Base-by-base conservation (phyloP, 202 grass and related monocot genomes). In the Zizania palustris region DNA sequence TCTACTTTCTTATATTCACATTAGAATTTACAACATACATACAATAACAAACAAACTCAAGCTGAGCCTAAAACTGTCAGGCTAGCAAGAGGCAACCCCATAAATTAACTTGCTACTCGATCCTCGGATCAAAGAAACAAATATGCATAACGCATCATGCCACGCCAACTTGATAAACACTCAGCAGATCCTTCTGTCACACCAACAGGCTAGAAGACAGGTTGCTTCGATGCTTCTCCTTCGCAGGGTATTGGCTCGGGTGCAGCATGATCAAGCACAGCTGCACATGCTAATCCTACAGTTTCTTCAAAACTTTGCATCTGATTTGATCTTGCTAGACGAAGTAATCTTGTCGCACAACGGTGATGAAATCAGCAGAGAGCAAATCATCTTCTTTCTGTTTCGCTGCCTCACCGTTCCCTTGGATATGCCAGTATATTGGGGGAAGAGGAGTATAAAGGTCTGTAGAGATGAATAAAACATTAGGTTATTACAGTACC, bases 401-500 rank as follows among this genome's bases (percentile, higher is more conserved):
- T 68, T 85, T 90, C 51, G 58, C 83, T 34, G 76, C 3, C 58
- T 91, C 89, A 10, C 87, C 83, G 72, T 88, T 99, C 71, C 85
- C 96, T 95, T 99, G 96, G 67, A 99, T 90, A 60, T 92, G 96
- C 89, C 96, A 99, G 65, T 85, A 99, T 93, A 99, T 92, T 16
- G 96, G 89, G 20, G 96, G 87, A 11, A 99, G 81, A 61, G 96
- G 75, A 4, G 87, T 85, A 70, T 93, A 95, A 70, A 99, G 67
- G 65, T 99, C 89, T 97, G 84, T 45, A 86, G 60, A 18, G 37
- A 36, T 62, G 63, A 8, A 78, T 13, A 10, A 75, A 45, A 14
- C 6, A 42, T 40, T 7, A 49, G 67, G 51, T 66, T 79, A 79
- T 42, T 1, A 2, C 3, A 7, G 46, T 65, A 28, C 1, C 28